Evolutionary conservation across 2,329 filamentous ascomycete genomes (phyloP).

Genomic region (Fusarium sp.): DNA sequence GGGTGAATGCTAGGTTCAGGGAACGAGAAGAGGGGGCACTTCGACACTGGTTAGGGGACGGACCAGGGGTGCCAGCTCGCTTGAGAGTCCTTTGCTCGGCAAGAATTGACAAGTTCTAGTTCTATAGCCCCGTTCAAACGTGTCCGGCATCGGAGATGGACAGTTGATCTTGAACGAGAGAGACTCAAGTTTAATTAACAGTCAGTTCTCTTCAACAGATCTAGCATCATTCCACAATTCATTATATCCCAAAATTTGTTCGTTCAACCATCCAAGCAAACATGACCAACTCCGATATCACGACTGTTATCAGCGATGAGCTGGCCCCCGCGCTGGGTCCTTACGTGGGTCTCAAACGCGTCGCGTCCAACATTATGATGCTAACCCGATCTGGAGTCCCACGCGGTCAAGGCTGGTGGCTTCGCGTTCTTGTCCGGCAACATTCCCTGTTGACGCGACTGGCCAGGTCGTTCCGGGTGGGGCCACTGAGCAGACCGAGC

Average conservation of each 20-base stretch:
- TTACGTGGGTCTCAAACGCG: neutral
- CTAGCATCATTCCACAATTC: neutral
- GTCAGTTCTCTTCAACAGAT: neutral
- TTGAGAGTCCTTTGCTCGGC: neutral
- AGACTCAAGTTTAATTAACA: neutral
- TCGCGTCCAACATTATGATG: neutral
- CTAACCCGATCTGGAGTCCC: neutral
- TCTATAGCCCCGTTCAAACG: neutral
- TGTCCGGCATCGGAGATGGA: neutral
- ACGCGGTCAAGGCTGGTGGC: neutral
- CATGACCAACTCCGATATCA: neutral
- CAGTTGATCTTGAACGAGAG: neutral
- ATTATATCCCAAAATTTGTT: neutral
- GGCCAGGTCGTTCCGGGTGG: neutral
- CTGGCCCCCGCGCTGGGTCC: neutral
- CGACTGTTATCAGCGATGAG: neutral
- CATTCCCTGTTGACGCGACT: neutral
- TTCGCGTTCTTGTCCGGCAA: neutral
- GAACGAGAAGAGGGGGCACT: neutral
- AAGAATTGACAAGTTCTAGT: neutral
- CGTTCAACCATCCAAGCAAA: neutral
- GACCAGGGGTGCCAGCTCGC: neutral
- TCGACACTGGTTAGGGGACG: neutral
- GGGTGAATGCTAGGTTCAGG: neutral
- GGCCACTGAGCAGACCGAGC: neutral